phyloP scores from a whole-genome alignment of 2,329 filamentous ascomycete genomes.

The Penicillium brevicompactum region DNA sequence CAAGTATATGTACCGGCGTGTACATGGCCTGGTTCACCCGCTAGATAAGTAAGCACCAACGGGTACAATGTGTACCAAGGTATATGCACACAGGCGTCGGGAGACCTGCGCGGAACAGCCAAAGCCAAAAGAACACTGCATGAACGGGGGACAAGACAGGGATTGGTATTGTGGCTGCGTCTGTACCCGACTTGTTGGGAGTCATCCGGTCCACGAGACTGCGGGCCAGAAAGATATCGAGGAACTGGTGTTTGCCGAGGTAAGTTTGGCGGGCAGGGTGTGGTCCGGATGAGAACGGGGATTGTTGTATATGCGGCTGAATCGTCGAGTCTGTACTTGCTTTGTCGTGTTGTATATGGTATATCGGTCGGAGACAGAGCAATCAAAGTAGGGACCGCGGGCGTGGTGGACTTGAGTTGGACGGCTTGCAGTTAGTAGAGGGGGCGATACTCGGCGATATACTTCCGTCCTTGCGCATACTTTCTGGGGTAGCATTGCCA shows the following conservation, averaged over 20 bases:
- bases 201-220: slow-evolving; percentile 13
- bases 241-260: slow-evolving; percentile 7
- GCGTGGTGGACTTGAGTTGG: neutral
- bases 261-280: slow-evolving; percentile 1
- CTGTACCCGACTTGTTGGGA: slow-evolving; percentile 4
- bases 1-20: neutral
- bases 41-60: neutral
- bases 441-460: neutral
- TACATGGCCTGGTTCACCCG: neutral
- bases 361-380: neutral
- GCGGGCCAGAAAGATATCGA: slow-evolving; percentile 3
- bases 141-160: neutral
- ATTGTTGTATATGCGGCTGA: slow-evolving; percentile 5
- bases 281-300: slow-evolving; percentile 5
- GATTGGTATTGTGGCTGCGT: slow-evolving; percentile 1
- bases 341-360: neutral
- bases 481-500: slow-evolving; percentile 1
- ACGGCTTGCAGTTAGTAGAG: neutral
- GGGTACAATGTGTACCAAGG: neutral
- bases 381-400: neutral
- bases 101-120: neutral
- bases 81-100: neutral
- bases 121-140: neutral
- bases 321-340: neutral
- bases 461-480: neutral